Conservation (phyloP, 371 early-diverging fungal species). For the Mucor indicus region DNA sequence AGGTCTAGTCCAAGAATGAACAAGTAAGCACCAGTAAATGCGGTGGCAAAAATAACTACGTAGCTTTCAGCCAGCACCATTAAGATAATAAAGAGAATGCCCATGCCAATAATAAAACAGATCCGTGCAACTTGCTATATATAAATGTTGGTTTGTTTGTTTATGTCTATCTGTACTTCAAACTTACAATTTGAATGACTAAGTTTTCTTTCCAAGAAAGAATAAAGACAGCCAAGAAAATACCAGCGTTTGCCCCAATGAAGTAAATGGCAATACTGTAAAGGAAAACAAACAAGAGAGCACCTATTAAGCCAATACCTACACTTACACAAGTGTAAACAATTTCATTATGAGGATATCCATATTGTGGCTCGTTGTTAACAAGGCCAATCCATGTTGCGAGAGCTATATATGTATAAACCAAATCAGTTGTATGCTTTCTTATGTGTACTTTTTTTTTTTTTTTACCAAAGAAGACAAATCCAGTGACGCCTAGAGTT, state of each 20-base stretch:
- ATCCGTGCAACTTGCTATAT: conserved; percentile 45
- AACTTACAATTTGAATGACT: conserved; percentile 44
- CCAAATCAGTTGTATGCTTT: background rate
- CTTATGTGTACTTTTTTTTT: too few relatives aligned
- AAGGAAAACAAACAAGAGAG: conserved; percentile 24
- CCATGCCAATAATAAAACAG: conserved; percentile 46
- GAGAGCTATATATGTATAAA: conserved; percentile 13
- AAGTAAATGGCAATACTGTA: conserved; percentile 32
- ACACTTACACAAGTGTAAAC: conserved; percentile 23
- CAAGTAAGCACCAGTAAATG: conserved; percentile 49
- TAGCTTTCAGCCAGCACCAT: conserved; percentile 38
- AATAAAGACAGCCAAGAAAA: conserved; percentile 45
- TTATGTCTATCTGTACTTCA: background rate
- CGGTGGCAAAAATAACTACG: conserved; percentile 37
- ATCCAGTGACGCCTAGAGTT: conserved; percentile 33
- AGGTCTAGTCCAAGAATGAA: conserved; percentile 53
- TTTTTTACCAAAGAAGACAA: conserved; percentile 33
- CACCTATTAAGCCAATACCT: conserved; percentile 28
- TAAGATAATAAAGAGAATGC: conserved; percentile 32
- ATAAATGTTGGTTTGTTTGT: background rate
- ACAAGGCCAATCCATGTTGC: conserved; percentile 42
- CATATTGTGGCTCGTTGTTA: conserved; percentile 35
- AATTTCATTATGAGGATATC: conserved; percentile 26
- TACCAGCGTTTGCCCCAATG: conserved; percentile 40
- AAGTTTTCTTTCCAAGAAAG: conserved; percentile 47